These are phyloP conservation scores for Dichotomopilus funicola DNA, from an alignment of 2,329 filamentous ascomycete genomes.

Conservation along the genomic window DNA sequence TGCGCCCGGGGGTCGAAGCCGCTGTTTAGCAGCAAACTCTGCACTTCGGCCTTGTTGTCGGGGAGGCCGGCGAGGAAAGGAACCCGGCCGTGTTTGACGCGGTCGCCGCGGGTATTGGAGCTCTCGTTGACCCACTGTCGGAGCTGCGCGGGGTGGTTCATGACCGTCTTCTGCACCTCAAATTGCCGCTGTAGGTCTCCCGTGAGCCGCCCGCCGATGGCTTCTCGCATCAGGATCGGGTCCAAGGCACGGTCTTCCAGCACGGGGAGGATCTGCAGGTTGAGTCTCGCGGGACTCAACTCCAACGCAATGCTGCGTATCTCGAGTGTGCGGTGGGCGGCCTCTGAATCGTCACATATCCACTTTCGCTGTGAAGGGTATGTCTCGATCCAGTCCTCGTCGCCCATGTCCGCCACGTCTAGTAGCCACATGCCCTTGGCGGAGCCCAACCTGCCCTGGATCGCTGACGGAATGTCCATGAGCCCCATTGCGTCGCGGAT, in stretches of 20 bases:
- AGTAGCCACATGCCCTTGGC: slow-evolving; percentile 72
- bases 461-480: slow-evolving; percentile 51
- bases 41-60: slow-evolving; percentile 40
- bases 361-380: slow-evolving; percentile 66
- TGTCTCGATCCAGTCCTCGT: slow-evolving; percentile 58
- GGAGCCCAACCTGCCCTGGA: slow-evolving; percentile 64
- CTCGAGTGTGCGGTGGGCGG: slow-evolving; percentile 57
- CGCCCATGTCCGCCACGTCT: slow-evolving; percentile 41
- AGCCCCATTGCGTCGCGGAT: slow-evolving; percentile 48
- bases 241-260: slow-evolving; percentile 53
- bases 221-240: slow-evolving; percentile 36
- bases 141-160: slow-evolving; percentile 45
- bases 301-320: slow-evolving; percentile 44
- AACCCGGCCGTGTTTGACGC: slow-evolving; percentile 35
- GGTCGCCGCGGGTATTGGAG: slow-evolving; percentile 29
- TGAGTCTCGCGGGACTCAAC: slow-evolving; percentile 49
- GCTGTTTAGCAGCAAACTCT: slow-evolving; percentile 49
- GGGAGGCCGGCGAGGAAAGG: slow-evolving; percentile 47
- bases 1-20: slow-evolving; percentile 51
- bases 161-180: slow-evolving; percentile 42
- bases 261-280: slow-evolving; percentile 63
- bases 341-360: slow-evolving; percentile 41
- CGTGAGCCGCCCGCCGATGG: slow-evolving; percentile 44
- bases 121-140: slow-evolving; percentile 48
- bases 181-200: slow-evolving; percentile 47